A percentile compares a stretch with the other conserved stretches of the same genome.
These are phyloP conservation scores for Calocybe indica DNA, from an alignment of 768 basidiomycete species.

Conservation along the genomic window DNA sequence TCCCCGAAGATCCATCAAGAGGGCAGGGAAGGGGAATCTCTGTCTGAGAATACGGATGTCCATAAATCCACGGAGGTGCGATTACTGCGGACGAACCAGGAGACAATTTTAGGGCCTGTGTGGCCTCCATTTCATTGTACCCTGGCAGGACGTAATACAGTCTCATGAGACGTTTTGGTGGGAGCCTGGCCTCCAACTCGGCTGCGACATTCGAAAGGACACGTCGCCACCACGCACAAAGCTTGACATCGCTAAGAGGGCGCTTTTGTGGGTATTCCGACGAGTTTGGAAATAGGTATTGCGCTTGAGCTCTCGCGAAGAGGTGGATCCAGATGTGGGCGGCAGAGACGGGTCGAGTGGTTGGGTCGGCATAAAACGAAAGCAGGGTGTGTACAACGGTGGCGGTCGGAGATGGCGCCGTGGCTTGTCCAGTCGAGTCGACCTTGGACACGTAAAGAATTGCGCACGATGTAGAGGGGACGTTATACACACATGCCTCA, in stretches of 20 bases:
- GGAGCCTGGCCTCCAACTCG: conserved; percentile 26
- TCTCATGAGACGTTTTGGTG: conserved; percentile 22
- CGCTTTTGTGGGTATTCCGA: conserved; percentile 62
- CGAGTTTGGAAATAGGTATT: conserved; percentile 94
- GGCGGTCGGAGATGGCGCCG: conserved; percentile 60
- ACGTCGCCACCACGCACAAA: conserved; percentile 93
- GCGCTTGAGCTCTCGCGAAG: conserved; percentile 84
- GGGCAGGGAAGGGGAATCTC: conserved; percentile 44
- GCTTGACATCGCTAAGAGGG: conserved; percentile 67
- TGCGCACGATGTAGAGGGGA: conserved; percentile 62
- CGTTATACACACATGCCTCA: conserved; percentile 69
- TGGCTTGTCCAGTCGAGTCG: conserved; percentile 82
- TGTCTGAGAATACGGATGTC: conserved; percentile 67
- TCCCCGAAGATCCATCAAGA: conserved; percentile 16
- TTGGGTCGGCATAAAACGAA: conserved; percentile 52
- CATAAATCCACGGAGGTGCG: conserved; percentile 56
- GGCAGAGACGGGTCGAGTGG: conserved; percentile 53
- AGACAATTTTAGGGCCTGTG: conserved; percentile 42
- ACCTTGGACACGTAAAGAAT: conserved; percentile 92
- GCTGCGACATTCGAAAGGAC: conserved; percentile 53
- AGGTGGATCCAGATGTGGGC: conserved; percentile 74
- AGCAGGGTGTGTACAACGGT: conserved; percentile 65
- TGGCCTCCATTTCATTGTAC: conserved; percentile 61
- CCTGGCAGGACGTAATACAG: conserved; percentile 70
- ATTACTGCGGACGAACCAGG: conserved; percentile 14